These are phyloP conservation scores for Sarcomyxa edulis DNA, from an alignment of 768 basidiomycete species.

Conservation along the genomic window DNA sequence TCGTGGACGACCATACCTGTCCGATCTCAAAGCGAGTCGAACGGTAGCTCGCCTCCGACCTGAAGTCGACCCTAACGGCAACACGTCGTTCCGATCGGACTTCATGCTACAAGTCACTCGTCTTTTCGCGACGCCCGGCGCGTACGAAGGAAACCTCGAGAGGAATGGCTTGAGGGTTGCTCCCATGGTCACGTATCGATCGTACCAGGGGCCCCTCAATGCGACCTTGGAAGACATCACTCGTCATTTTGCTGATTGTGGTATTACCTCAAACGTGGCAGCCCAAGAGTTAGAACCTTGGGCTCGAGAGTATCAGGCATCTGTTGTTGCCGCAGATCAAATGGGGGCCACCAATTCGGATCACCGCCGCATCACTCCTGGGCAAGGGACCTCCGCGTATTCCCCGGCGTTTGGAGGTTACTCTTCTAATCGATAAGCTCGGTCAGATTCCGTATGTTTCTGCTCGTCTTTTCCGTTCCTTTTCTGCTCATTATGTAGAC, in stretches of 20 bases:
- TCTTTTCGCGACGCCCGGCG: slow-evolving; percentile 34
- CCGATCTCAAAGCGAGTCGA: slow-evolving; percentile 41
- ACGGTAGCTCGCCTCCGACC: slow-evolving; percentile 45
- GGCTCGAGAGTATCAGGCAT: slow-evolving; percentile 28
- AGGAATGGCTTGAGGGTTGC: slow-evolving; percentile 28
- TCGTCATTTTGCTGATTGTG: slow-evolving; percentile 37
- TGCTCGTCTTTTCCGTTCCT: no score
- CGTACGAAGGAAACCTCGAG: slow-evolving; percentile 32
- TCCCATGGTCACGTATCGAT: slow-evolving; percentile 21
- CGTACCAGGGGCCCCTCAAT: slow-evolving; percentile 24
- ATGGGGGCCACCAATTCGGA: no score
- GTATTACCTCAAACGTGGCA: slow-evolving; percentile 29
- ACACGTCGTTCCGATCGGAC: slow-evolving; percentile 28
- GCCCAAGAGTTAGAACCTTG: slow-evolving; percentile 31
- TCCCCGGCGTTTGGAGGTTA: no score
- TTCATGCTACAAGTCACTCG: slow-evolving; percentile 34
- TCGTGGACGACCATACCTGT: slow-evolving; percentile 28
- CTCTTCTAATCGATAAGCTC: no score
- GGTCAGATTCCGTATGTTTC: no score
- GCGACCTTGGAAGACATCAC: slow-evolving; percentile 28
- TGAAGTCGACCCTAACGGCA: slow-evolving; percentile 23
- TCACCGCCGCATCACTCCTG: no score
- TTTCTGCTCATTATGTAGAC: no score
- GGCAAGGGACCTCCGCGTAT: no score
- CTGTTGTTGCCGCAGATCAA: slow-evolving; percentile 1